A percentile compares a stretch with the other conserved stretches of the same genome.
These are phyloP conservation scores for Mucor racemosus DNA, from an alignment of 371 early-diverging fungal species.

Conservation along the genomic window DNA sequence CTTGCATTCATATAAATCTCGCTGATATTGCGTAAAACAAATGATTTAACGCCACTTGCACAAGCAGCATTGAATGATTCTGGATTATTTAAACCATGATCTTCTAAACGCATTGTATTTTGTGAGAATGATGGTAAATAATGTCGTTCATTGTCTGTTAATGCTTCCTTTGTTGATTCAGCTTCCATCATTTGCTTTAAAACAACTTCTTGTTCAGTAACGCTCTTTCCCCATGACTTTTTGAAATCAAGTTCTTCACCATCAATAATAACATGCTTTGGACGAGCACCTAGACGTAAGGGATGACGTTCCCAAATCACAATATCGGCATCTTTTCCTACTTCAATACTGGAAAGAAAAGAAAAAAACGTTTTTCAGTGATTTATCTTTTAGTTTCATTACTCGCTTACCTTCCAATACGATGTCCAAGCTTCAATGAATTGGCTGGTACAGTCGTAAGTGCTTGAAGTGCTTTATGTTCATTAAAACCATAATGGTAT, in stretches of 20 bases:
- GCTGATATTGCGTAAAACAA: slow-evolving; percentile 57
- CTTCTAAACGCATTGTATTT: slow-evolving; percentile 45
- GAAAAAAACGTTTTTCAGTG: too few relatives aligned
- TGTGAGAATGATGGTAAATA: slow-evolving; percentile 35
- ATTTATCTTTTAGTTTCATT: not conserved
- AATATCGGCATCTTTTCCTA: slow-evolving; percentile 84
- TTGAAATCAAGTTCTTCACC: slow-evolving; percentile 62
- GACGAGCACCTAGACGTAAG: slow-evolving; percentile 76
- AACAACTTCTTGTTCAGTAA: slow-evolving; percentile 20
- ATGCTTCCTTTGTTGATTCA: slow-evolving; percentile 1
- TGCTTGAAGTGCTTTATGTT: slow-evolving; percentile 65
- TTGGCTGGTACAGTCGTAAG: slow-evolving; percentile 80
- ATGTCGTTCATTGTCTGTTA: slow-evolving; percentile 11
- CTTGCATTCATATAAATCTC: slow-evolving; percentile 43
- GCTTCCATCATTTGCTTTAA: slow-evolving; percentile 9
- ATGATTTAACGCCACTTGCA: slow-evolving; percentile 28
- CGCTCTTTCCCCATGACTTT: slow-evolving; percentile 39
- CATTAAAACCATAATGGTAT: slow-evolving; percentile 76
- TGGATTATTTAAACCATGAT: slow-evolving; percentile 45
- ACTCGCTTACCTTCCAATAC: slow-evolving; percentile 60
- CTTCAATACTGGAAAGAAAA: slow-evolving; percentile 43
- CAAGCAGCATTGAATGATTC: slow-evolving; percentile 36
- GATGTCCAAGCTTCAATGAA: slow-evolving; percentile 69
- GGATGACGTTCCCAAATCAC: slow-evolving; percentile 79
- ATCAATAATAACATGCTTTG: slow-evolving; percentile 78